Evolutionary conservation across 176 grass and related monocot genomes (phyloP), one percentile per base, ranked within the genome.

Genomic region (Juncus effusus): DNA sequence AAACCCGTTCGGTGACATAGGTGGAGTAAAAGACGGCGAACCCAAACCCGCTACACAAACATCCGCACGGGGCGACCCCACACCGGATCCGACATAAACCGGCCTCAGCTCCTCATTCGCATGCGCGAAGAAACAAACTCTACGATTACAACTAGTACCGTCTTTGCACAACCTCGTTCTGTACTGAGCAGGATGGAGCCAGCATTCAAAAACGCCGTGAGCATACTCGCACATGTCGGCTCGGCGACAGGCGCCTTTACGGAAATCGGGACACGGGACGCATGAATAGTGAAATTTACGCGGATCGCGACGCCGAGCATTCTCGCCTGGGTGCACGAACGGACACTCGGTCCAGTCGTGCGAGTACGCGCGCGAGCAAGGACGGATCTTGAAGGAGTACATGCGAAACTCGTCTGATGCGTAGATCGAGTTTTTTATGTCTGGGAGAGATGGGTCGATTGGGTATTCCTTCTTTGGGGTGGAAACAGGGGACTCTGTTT

Each of bases 271-370:
- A 63, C 89, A 92, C 0, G 89, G 89, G 50, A 92, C 89, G 41
- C 89, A 92, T n/a, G 83, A 87, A 65, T 92, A 92, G 65, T 87
- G 85, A 28, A 81, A 92, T 74, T 92, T 92, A 54, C 88, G 79
- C 0, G 88, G 88, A 61, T 92, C 89, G 28, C 88, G 75, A 9
- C 89, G 80, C 13, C 89, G 68, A 11, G 89, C 89, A 61, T 92
- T 92, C 89, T 92, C 89, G 42, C 89, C 89, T 8, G 89, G 89
- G 70, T 92, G 89, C 54, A 92, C 89, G 50, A 92, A 92, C 42
- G 88, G 89, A 71, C 89, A 92, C 80, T 92, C 89, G 0, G 89
- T 92, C 89, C 89, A 92, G 70, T 92, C 89, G 63, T 92, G 89
- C 0, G 89, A 92, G 84, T 92, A 92, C 5, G 89, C 89, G 2